Percentiles rank a stretch among this genome's conserved stretches.
Conservation (phyloP, 2,329 filamentous ascomycete genomes). For the Nannizziopsis arthrosporioides region DNA sequence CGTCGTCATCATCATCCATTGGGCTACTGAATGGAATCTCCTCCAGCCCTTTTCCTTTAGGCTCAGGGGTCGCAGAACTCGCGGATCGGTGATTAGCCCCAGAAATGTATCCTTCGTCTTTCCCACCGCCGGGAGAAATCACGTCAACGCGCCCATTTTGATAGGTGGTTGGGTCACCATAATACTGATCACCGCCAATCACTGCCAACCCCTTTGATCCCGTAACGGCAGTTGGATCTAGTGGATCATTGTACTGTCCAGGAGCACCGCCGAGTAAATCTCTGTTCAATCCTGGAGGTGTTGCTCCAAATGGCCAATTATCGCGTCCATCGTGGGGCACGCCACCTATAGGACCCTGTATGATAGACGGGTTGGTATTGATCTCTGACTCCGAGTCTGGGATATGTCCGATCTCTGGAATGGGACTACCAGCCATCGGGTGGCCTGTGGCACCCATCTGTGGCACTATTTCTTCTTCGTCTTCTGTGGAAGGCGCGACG, state of each 20-base stretch:
- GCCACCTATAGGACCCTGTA: conserved; percentile 60
- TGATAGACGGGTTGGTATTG: conserved; percentile 72
- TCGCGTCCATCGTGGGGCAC: conserved; percentile 38
- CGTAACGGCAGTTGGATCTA: conserved; percentile 16
- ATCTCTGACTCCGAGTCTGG: conserved; percentile 48
- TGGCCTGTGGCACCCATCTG: conserved; percentile 58
- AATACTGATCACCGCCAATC: conserved; percentile 45
- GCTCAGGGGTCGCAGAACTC: conserved; percentile 38
- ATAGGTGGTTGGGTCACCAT: conserved; percentile 39
- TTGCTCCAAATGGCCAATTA: conserved; percentile 47
- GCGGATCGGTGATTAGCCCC: conserved; percentile 49
- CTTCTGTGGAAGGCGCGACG: conserved; percentile 35
- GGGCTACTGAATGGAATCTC: conserved; percentile 39
- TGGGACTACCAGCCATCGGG: conserved; percentile 56
- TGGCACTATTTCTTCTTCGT: conserved; percentile 33
- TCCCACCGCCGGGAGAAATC: conserved; percentile 49
- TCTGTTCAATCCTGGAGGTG: conserved; percentile 36
- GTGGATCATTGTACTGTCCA: conserved; percentile 3
- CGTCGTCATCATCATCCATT: conserved; percentile 38
- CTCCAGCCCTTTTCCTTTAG: conserved; percentile 36
- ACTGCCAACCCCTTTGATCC: conserved; percentile 9
- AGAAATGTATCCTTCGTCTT: conserved; percentile 89
- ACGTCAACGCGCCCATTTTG: conserved; percentile 32
- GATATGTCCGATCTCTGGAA: conserved; percentile 65
- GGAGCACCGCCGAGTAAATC: conserved; percentile 20